phyloP scores from a whole-genome alignment of 352 stramenopile species.

The Pythium periplocum region DNA sequence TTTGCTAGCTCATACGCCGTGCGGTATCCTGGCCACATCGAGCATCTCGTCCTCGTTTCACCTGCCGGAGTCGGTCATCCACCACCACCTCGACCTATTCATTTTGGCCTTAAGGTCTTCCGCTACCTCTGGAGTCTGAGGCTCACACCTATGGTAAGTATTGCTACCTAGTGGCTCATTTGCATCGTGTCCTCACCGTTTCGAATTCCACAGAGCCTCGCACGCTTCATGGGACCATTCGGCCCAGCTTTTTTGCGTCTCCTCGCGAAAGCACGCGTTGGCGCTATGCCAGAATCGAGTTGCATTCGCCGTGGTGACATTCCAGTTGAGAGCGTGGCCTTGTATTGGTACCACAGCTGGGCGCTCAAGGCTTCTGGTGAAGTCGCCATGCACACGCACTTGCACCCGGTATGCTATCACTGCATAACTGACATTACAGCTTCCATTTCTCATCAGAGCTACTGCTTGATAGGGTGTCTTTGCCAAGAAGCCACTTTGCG shows the following conservation, averaged over 20 bases:
- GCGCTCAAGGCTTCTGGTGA: conserved; percentile 56
- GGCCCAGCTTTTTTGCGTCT: conserved; percentile 41
- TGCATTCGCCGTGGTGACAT: conserved; percentile 42
- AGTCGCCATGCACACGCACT: conserved; percentile 61
- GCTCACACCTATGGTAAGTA: conserved; percentile 47
- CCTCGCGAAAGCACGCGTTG: conserved; percentile 37
- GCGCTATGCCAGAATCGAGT: conserved; percentile 56
- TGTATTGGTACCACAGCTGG: conserved; percentile 82
- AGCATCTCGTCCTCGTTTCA: conserved; percentile 60
- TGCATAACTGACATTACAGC: background rate
- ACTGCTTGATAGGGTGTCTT: conserved; percentile 29
- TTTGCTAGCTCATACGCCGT: conserved; percentile 50
- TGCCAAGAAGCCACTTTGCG: conserved; percentile 46
- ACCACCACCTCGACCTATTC: conserved; percentile 23
- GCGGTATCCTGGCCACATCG: conserved; percentile 31
- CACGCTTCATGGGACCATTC: conserved; percentile 46
- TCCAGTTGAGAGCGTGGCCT: conserved; percentile 27
- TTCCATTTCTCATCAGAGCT: background rate
- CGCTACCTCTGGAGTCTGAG: conserved; percentile 43
- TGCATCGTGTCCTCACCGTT: background rate
- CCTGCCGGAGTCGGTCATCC: conserved; percentile 47
- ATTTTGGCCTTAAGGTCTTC: conserved; percentile 35
- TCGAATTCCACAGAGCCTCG: conserved; percentile 27
- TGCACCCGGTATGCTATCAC: conserved; percentile 32
- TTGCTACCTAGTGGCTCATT: background rate